A percentile compares a stretch with the other conserved stretches of the same genome.
phyloP scores from a whole-genome alignment of 2,329 filamentous ascomycete species.

The Penicillium sp. region DNA sequence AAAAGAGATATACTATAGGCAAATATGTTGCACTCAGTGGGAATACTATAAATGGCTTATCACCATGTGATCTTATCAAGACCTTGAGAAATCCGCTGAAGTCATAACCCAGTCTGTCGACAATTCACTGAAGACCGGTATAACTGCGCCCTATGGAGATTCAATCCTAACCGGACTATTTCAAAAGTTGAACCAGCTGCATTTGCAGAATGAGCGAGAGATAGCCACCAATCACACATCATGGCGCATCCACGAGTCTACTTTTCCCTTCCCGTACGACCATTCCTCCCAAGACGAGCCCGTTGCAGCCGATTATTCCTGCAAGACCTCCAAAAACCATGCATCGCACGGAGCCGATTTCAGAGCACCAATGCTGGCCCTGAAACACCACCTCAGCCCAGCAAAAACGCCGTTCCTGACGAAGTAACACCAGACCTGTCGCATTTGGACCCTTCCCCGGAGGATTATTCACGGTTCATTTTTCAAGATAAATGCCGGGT shows the following conservation, averaged over 20 bases:
- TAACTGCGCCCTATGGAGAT: neutral
- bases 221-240: slow-evolving; percentile 11
- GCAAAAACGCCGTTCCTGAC: slow-evolving; percentile 9
- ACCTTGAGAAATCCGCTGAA: slow-evolving; percentile 8
- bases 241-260: slow-evolving; percentile 11
- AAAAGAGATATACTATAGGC: neutral
- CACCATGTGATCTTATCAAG: slow-evolving; percentile 23
- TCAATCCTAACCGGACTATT: neutral
- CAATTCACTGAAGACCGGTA: neutral
- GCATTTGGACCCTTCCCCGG: slow-evolving; percentile 75
- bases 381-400: slow-evolving; percentile 4
- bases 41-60: slow-evolving; percentile 9
- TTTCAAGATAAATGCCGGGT: slow-evolving; percentile 86
- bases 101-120: slow-evolving; percentile 1
- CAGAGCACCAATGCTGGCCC: slow-evolving; percentile 23
- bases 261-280: slow-evolving; percentile 11
- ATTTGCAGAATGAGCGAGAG: slow-evolving; percentile 13
- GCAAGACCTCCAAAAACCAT: slow-evolving; percentile 5
- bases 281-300: slow-evolving; percentile 16
- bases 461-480: slow-evolving; percentile 76
- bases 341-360: slow-evolving; percentile 11
- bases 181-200: neutral
- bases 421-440: slow-evolving; percentile 35
- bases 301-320: slow-evolving; percentile 13
- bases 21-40: neutral